phyloP scores from a whole-genome alignment of 2,329 filamentous ascomycete species.

The Phoma sp. region DNA sequence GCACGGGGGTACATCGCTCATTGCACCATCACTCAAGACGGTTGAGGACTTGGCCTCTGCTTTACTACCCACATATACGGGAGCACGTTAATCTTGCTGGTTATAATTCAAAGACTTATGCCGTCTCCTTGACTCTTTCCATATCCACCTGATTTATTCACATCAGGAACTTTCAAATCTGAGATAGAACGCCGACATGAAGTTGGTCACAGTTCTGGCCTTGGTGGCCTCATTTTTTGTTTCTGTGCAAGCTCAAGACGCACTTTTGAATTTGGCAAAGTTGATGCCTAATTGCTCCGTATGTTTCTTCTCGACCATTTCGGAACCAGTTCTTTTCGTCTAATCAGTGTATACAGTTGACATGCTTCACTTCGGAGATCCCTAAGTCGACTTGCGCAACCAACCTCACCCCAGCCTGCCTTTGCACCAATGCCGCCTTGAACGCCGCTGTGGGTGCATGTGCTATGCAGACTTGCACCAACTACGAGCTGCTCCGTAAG shows the following conservation, averaged over 20 bases:
- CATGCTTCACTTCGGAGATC: conserved; percentile 31
- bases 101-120: too few species aligned
- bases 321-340: not conserved
- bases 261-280: conserved; percentile 19
- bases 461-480: conserved; percentile 44
- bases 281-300: conserved; percentile 28
- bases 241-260: conserved; percentile 21
- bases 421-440: conserved; percentile 49
- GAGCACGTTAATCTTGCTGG: too few species aligned
- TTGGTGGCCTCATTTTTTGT: conserved; percentile 10
- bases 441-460: conserved; percentile 45
- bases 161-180: not conserved
- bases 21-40: too few species aligned
- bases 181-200: conserved; percentile 5
- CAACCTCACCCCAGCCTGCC: conserved; percentile 48
- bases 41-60: too few species aligned
- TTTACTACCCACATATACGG: too few species aligned
- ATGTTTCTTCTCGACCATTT: conserved; percentile 6
- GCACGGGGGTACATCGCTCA: too few species aligned
- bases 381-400: conserved; percentile 47
- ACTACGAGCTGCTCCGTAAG: conserved; percentile 46
- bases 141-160: not conserved
- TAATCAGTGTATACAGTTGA: conserved; percentile 21
- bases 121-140: not conserved
- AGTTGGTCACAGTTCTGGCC: conserved; percentile 4